Evolutionary conservation across 139 green algal genomes (phyloP).

Genomic region (Closterium sp.): DNA sequence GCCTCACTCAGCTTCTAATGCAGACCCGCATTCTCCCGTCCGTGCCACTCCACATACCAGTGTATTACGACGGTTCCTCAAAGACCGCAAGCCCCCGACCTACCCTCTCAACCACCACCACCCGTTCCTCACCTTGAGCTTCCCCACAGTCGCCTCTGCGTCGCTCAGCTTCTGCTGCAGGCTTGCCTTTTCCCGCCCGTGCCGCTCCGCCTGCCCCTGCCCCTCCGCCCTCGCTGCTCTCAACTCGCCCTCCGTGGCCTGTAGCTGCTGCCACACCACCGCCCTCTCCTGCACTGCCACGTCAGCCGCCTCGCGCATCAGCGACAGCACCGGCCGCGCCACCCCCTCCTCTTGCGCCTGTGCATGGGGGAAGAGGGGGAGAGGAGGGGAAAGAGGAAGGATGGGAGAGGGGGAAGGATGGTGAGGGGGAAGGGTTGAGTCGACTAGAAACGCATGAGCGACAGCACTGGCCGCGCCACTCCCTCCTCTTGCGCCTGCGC

Average conservation of each 20-base stretch:
- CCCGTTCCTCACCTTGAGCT: background rate
- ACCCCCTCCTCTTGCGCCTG: conserved; percentile 46
- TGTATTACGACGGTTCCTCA: too few relatives aligned
- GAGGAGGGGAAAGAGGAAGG: background rate
- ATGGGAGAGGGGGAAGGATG: background rate
- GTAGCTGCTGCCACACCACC: conserved; percentile 43
- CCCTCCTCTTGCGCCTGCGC: background rate
- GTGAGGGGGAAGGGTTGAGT: too few relatives aligned
- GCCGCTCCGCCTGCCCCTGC: conserved; percentile 30
- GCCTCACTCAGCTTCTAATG: conserved; percentile 35
- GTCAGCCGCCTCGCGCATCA: conserved; percentile 45
- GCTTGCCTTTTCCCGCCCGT: conserved; percentile 14
- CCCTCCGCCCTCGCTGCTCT: background rate
- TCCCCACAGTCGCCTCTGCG: conserved; percentile 1
- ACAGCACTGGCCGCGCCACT: conserved; percentile 35
- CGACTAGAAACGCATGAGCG: too few relatives aligned
- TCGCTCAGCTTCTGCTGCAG: conserved; percentile 45
- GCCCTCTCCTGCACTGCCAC: conserved; percentile 21
- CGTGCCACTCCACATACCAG: background rate
- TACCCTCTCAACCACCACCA: background rate
- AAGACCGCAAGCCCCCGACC: too few relatives aligned
- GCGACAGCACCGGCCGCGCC: conserved; percentile 29
- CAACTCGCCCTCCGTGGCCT: conserved; percentile 30
- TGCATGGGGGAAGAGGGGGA: background rate
- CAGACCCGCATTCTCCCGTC: conserved; percentile 21